phyloP scores from a whole-genome alignment of 768 basidiomycete genomes.

The Russula foetens region DNA sequence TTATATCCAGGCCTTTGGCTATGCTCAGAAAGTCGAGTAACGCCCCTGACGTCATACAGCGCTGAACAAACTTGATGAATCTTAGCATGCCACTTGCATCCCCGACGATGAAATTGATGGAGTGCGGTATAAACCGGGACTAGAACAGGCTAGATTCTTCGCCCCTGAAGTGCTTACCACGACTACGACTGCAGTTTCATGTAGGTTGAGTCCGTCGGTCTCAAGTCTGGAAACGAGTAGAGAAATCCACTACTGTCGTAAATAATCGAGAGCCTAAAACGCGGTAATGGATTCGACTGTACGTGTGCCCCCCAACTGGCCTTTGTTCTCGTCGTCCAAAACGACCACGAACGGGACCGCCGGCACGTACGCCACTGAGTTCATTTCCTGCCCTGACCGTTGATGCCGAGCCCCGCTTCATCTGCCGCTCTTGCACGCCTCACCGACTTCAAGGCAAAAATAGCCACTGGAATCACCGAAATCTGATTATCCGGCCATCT shows the following conservation, averaged over 20 bases:
- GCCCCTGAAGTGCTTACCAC: background rate
- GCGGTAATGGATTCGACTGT: background rate
- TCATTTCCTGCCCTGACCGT: background rate
- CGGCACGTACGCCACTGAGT: background rate
- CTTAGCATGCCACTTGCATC: background rate
- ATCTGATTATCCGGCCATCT: background rate
- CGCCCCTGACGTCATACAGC: slow-evolving; percentile 8
- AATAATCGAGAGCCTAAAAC: background rate
- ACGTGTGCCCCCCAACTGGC: background rate
- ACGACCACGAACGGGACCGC: background rate
- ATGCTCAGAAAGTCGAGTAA: background rate
- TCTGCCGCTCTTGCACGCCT: background rate
- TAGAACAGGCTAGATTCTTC: background rate
- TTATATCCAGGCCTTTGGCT: slow-evolving; percentile 6
- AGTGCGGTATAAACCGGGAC: background rate
- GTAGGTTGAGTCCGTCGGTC: background rate
- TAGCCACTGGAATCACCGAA: background rate
- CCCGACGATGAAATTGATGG: background rate
- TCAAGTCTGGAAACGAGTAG: too few species aligned
- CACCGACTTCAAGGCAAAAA: background rate
- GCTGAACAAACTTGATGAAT: background rate
- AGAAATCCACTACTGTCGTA: too few species aligned
- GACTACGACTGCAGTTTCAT: too few species aligned
- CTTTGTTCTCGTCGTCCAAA: background rate
- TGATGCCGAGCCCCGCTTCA: background rate